phyloP scores from a whole-genome alignment of 257 asterid species.

The Voacanga thouarsii region DNA sequence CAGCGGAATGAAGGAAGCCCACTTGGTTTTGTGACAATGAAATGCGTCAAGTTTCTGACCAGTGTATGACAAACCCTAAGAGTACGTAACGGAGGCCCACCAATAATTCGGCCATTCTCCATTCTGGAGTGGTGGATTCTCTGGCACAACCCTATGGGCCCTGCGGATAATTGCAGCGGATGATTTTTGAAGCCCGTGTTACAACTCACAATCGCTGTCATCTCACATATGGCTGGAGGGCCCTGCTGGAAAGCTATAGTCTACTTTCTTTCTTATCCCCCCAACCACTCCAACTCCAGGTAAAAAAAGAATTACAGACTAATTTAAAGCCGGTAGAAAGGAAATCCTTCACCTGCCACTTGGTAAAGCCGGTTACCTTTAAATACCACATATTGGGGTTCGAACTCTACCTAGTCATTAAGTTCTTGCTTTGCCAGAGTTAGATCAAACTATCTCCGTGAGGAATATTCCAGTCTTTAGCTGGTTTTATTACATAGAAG shows the following conservation, averaged over 20 bases:
- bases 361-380: too few species aligned
- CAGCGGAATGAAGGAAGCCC: background rate
- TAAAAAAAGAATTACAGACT: too few species aligned
- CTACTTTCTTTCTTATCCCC: too few species aligned
- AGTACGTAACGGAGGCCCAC: slow-evolving; percentile 7
- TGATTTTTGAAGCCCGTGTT: background rate
- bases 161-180: slow-evolving; percentile 6
- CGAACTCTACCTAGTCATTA: too few species aligned
- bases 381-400: too few species aligned
- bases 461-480: background rate
- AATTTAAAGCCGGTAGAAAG: too few species aligned
- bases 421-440: too few species aligned
- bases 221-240: background rate
- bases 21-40: background rate
- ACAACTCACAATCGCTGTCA: background rate
- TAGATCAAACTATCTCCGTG: too few species aligned
- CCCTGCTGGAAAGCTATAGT: background rate
- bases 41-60: background rate
- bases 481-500: background rate
- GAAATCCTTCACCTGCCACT: too few species aligned
- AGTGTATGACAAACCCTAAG: background rate
- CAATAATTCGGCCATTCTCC: background rate
- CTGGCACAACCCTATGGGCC: slow-evolving; percentile 8
- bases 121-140: background rate
- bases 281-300: background rate